Base-by-base conservation (phyloP, 345 rosid species). In the Aquilaria yunnanensis region DNA sequence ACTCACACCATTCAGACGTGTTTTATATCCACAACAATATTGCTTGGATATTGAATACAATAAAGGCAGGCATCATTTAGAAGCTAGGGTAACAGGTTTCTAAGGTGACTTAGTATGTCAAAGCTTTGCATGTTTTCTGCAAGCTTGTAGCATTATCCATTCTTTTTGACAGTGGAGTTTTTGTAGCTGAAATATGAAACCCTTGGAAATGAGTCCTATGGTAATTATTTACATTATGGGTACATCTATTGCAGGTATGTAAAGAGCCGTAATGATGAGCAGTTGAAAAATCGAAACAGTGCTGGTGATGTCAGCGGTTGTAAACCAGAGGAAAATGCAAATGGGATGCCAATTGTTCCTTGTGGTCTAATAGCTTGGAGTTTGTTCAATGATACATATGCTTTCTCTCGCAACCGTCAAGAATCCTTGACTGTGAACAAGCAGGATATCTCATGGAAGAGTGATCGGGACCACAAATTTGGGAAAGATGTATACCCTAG, bases 281-380 rank as follows among this genome's bases (percentile, higher is more conserved):
- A 93, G 54, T 63, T 93, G 76, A 80, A 72, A 76, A 68, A 77
- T 64, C 12, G 2, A 12, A 66, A 66, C 37, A 66, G 73, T 47
- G 80, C 60, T 62, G 33, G 37, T 60, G 83, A 77, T 4, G 78
- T 84, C 14, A 54, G 70, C 37, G 46, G 45, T 63, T 95, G 99
- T 71, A 71, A 82, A 68, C 99, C 97, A 1, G 99, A 95, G 78
- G 76, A 77, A 70, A 10, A 13, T 37, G n/a, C 9, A 10, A 60
- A 74, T 50, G 86, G 77, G 67, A 32, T 10, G 11, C 63, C 75
- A 29, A 89, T 89, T 65, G 93, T 89, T 37, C 99, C 99, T 2
- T 95, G 99, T 71, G 99, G 99, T 78, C 90, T 95, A n/a, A 89
- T 95, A 61, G 99, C 99, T 57, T 95, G 99, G 97, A 95, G 99